A percentile compares a stretch with the other conserved stretches of the same genome.
Conservation (phyloP, 2,329 filamentous ascomycete species). For the Amesomyces nigricolor region DNA sequence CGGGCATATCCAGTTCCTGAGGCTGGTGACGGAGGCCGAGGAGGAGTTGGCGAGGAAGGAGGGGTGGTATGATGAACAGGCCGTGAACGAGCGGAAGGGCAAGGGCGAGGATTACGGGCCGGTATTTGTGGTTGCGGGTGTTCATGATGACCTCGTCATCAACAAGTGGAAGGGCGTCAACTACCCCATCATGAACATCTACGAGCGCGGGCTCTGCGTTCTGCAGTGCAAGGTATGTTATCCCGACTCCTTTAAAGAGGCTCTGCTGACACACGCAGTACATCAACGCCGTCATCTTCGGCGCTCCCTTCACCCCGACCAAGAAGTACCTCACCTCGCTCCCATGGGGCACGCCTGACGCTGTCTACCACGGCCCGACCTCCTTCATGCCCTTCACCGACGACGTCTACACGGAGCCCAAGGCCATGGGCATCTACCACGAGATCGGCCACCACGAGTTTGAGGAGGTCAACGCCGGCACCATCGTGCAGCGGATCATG, state of each 20-base stretch:
- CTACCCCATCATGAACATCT: slow-evolving; percentile 99
- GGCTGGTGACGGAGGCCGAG: slow-evolving; percentile 68
- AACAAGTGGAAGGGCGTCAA: slow-evolving; percentile 97
- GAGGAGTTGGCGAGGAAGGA: slow-evolving; percentile 59
- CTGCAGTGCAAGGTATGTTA: slow-evolving; percentile 77
- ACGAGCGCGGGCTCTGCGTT: slow-evolving; percentile 90
- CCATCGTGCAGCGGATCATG: slow-evolving; percentile 88
- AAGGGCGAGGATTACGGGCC: slow-evolving; percentile 72
- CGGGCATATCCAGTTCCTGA: slow-evolving; percentile 92
- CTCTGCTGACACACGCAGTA: slow-evolving; percentile 50
- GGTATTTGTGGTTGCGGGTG: slow-evolving; percentile 82
- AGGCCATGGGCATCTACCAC: slow-evolving; percentile 75
- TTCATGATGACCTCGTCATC: slow-evolving; percentile 92
- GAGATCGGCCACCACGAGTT: slow-evolving; percentile 75
- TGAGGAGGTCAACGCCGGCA: slow-evolving; percentile 80
- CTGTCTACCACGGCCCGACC: slow-evolving; percentile 94
- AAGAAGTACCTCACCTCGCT: slow-evolving; percentile 68
- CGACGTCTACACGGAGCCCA: slow-evolving; percentile 75
- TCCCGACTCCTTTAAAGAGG: too few relatives aligned
- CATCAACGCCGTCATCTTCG: slow-evolving; percentile 81
- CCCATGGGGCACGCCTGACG: slow-evolving; percentile 67
- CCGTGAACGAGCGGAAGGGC: slow-evolving; percentile 55
- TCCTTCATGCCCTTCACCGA: slow-evolving; percentile 77
- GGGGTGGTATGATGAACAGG: slow-evolving; percentile 69
- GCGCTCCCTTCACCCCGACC: slow-evolving; percentile 82